These are phyloP conservation scores for Calonectria honghensis DNA, from an alignment of 2,329 filamentous ascomycete genomes.

Conservation along the genomic window DNA sequence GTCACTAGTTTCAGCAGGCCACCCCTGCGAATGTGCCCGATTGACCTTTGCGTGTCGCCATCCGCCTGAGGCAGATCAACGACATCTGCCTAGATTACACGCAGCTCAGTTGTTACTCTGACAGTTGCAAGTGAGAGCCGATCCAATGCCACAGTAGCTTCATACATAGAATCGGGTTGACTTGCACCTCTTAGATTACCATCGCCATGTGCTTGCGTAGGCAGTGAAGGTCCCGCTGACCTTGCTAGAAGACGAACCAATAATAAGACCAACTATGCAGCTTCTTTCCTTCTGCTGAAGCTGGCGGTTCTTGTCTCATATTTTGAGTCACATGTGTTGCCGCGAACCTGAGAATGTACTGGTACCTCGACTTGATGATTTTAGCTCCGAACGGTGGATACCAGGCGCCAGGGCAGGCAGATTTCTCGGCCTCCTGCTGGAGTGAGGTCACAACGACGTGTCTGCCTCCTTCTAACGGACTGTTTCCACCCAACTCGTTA, in stretches of 20 bases:
- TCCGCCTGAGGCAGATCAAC: too few relatives aligned
- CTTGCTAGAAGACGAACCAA: neutral
- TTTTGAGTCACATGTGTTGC: neutral
- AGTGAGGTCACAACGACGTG: neutral
- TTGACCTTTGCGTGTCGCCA: neutral
- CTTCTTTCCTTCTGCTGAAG: neutral
- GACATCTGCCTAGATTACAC: neutral
- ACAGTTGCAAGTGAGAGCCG: neutral
- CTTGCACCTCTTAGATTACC: neutral
- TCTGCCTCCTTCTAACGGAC: neutral
- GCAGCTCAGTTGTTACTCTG: neutral
- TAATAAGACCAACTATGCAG: neutral
- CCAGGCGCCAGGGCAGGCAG: slow-evolving; percentile 3
- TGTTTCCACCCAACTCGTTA: neutral
- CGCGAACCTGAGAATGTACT: neutral
- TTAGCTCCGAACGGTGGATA: slow-evolving; percentile 9
- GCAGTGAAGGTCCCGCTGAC: neutral
- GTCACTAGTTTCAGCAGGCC: slow-evolving; percentile 16
- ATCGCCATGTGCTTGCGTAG: neutral
- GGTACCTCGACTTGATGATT: neutral
- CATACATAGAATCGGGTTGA: neutral
- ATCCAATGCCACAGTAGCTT: neutral
- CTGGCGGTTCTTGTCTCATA: neutral
- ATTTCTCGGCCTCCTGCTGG: neutral
- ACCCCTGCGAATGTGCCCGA: neutral